Percentiles rank a stretch among this genome's conserved stretches.
phyloP scores from a whole-genome alignment of 2,329 filamentous ascomycete species.

The Phaeosphaeriaceae sp. region DNA sequence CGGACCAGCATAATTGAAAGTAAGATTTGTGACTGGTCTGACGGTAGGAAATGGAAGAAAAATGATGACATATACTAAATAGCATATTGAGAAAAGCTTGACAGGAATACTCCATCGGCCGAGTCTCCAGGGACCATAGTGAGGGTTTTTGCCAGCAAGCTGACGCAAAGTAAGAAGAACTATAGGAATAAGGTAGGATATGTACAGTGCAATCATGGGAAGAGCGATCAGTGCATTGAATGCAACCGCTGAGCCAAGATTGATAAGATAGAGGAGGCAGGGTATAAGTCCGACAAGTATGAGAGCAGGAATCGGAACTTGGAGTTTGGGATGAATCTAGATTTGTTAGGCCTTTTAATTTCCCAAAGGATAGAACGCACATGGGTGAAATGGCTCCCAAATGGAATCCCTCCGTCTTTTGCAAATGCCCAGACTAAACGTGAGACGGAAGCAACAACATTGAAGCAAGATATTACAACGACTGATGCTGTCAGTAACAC shows the following conservation, averaged over 20 bases:
- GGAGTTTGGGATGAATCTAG: conserved; percentile 21
- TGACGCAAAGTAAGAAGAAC: conserved; percentile 28
- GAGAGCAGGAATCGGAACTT: conserved; percentile 27
- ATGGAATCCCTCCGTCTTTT: conserved; percentile 30
- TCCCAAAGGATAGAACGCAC: conserved; percentile 6
- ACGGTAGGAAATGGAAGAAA: conserved; percentile 42
- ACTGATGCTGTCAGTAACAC: conserved; percentile 21
- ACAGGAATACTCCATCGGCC: conserved; percentile 42
- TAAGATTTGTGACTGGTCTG: conserved; percentile 17
- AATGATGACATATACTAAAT: conserved; percentile 42
- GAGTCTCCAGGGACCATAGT: conserved; percentile 39
- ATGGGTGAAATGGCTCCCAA: conserved; percentile 20
- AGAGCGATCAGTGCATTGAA: conserved; percentile 49
- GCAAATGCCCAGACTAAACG: conserved; percentile 38
- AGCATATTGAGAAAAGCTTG: conserved; percentile 42
- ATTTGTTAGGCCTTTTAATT: conserved; percentile 1
- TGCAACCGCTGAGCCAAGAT: conserved; percentile 47
- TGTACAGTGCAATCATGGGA: conserved; percentile 25
- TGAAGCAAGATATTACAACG: conserved; percentile 26
- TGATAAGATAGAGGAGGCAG: conserved; percentile 48
- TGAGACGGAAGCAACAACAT: conserved; percentile 38
- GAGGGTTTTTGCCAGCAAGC: conserved; percentile 12
- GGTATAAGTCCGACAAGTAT: conserved; percentile 35
- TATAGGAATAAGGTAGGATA: conserved; percentile 35
- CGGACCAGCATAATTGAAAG: conserved; percentile 24